phyloP scores from a whole-genome alignment of 2,329 filamentous ascomycete genomes.

The Alternaria longipes region DNA sequence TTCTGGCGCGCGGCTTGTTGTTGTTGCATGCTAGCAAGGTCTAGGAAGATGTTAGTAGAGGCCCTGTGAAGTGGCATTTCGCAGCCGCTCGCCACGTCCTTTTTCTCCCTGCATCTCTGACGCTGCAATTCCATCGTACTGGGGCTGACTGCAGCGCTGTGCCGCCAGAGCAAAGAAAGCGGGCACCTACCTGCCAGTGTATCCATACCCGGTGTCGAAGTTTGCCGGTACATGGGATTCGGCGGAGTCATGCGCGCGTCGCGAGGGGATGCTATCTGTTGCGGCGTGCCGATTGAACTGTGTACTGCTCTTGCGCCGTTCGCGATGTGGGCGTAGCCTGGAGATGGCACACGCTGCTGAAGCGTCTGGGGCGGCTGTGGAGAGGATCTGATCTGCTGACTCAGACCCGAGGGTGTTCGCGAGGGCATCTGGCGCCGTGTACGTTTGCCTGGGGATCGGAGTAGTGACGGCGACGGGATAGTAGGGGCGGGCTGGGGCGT shows the following conservation, averaged over 20 bases:
- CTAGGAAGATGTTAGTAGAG: constrained; percentile 36
- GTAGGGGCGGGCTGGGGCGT: constrained; percentile 41
- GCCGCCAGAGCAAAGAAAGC: constrained; percentile 19
- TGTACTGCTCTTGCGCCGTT: constrained; percentile 45
- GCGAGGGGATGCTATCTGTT: constrained; percentile 40
- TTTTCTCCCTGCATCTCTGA: constrained; percentile 2
- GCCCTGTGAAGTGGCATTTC: not conserved
- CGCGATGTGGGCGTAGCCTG: constrained; percentile 35
- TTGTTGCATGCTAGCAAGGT: constrained; percentile 59
- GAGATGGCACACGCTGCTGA: constrained; percentile 44
- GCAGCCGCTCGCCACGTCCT: not conserved
- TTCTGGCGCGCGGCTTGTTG: constrained; percentile 54
- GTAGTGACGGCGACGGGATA: constrained; percentile 37
- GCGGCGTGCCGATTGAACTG: constrained; percentile 46
- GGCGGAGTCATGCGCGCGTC: constrained; percentile 48
- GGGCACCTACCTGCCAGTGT: constrained; percentile 55
- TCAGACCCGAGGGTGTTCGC: constrained; percentile 56
- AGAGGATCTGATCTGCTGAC: constrained; percentile 52
- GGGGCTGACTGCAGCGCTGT: not conserved
- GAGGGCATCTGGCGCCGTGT: constrained; percentile 47
- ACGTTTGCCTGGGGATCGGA: constrained; percentile 45
- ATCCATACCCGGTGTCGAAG: constrained; percentile 59
- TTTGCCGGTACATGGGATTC: constrained; percentile 50
- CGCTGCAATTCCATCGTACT: not conserved
- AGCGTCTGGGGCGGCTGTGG: constrained; percentile 50